Evolutionary conservation across 2,329 filamentous ascomycete species (phyloP).

Genomic region (Aspergillus fijiensis): DNA sequence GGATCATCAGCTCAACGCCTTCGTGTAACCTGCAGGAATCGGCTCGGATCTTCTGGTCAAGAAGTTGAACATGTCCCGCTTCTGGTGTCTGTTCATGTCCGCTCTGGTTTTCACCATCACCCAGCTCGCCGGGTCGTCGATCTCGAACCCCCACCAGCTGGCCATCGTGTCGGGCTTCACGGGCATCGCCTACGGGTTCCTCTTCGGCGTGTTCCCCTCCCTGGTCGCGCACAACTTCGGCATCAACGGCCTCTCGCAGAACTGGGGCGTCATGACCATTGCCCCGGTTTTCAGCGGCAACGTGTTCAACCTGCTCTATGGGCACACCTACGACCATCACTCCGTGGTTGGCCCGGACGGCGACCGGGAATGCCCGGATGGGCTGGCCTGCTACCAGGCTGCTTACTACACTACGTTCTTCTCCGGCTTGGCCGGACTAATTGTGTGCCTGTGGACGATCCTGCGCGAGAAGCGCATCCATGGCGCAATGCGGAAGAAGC

Average conservation of each 20-base stretch:
- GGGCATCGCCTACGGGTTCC: conserved; percentile 85
- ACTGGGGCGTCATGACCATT: conserved; percentile 94
- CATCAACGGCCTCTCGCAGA: conserved; percentile 82
- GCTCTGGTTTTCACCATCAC: conserved; percentile 74
- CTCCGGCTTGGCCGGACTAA: conserved; percentile 67
- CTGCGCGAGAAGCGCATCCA: conserved; percentile 40
- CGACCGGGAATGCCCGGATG: conserved; percentile 72
- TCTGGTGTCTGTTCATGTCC: conserved; percentile 86
- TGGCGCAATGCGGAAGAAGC: conserved; percentile 25
- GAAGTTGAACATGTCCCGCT: conserved; percentile 72
- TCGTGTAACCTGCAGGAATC: conserved; percentile 57
- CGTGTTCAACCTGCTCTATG: conserved; percentile 90
- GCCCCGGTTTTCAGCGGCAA: conserved; percentile 86
- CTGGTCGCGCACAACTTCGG: conserved; percentile 89
- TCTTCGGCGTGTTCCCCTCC: conserved; percentile 92
- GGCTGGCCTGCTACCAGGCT: conserved; percentile 73
- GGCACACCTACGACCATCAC: conserved; percentile 77
- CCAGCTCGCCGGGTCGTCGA: conserved; percentile 72
- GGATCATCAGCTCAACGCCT: conserved; percentile 10
- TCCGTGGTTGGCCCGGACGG: conserved; percentile 67
- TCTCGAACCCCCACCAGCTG: conserved; percentile 74
- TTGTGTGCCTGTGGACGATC: conserved; percentile 62
- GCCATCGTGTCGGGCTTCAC: conserved; percentile 78
- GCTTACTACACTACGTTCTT: conserved; percentile 79
- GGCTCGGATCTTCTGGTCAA: conserved; percentile 90